A percentile compares a stretch with the other conserved stretches of the same genome.
Conservation (phyloP, 2,329 filamentous ascomycete species). For the Trichoderma atrobrunneum region DNA sequence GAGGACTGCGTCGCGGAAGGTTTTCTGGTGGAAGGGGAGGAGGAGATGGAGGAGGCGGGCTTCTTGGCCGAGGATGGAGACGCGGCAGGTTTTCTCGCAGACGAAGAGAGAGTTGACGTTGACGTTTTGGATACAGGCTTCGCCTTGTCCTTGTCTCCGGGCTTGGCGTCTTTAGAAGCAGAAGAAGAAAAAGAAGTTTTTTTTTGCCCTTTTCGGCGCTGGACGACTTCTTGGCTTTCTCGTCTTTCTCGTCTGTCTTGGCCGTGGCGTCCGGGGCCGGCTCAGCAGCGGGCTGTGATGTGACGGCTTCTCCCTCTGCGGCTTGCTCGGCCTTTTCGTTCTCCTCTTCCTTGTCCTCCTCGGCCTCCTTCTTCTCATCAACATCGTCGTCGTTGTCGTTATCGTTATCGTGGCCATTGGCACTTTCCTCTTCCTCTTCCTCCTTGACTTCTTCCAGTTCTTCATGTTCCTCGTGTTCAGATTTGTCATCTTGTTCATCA, state of each 20-base stretch:
- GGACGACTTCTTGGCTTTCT: slow-evolving; percentile 10
- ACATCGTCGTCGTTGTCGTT: slow-evolving; percentile 29
- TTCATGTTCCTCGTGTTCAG: slow-evolving; percentile 23
- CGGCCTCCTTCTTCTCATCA: slow-evolving; percentile 16
- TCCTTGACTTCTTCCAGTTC: slow-evolving; percentile 29
- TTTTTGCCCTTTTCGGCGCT: slow-evolving; percentile 14
- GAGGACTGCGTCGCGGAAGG: neutral
- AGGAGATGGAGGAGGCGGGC: neutral
- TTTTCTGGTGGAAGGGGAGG: neutral
- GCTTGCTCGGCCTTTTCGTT: slow-evolving; percentile 19
- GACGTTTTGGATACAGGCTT: slow-evolving; percentile 7
- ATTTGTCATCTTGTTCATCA: slow-evolving; percentile 14
- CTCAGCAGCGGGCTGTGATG: slow-evolving; percentile 6
- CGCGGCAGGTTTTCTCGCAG: slow-evolving; percentile 2
- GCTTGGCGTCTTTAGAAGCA: slow-evolving; percentile 18
- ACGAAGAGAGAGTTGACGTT: neutral
- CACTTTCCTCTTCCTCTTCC: slow-evolving; percentile 27
- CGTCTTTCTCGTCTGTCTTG: slow-evolving; percentile 3
- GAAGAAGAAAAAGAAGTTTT: slow-evolving; percentile 17
- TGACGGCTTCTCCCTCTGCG: neutral
- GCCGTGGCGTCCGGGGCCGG: neutral
- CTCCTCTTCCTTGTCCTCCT: slow-evolving; percentile 25
- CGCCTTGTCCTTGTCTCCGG: slow-evolving; percentile 23
- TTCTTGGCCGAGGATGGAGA: slow-evolving; percentile 11
- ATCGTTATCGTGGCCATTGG: slow-evolving; percentile 26